Conservation (phyloP, 768 basidiomycete species). For the Royoungia palumana region DNA sequence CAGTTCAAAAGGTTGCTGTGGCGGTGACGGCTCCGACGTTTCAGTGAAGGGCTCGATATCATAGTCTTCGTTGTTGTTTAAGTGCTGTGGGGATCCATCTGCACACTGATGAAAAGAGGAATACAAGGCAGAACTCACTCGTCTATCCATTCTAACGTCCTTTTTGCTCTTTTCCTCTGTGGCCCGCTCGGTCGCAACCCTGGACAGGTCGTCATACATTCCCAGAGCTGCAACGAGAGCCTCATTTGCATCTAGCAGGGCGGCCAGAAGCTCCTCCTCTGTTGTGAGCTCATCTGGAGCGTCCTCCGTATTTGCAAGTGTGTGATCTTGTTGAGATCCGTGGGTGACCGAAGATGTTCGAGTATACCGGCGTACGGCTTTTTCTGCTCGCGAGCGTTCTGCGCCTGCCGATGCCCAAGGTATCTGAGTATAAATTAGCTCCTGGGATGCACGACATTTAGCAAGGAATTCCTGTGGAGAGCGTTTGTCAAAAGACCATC, state of each 20-base stretch:
- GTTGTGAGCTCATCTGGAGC: constrained; percentile 48
- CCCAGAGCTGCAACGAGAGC: constrained; percentile 64
- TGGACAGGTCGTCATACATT: constrained; percentile 75
- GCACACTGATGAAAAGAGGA: constrained; percentile 18
- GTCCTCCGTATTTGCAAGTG: constrained; percentile 30
- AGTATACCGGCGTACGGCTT: constrained; percentile 12
- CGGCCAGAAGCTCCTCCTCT: constrained; percentile 74
- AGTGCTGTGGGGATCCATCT: constrained; percentile 12
- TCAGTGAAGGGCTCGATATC: constrained; percentile 22
- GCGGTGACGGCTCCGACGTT: constrained; percentile 34
- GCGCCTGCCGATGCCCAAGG: constrained; percentile 87
- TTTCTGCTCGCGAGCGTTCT: constrained; percentile 55
- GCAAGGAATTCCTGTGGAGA: constrained; percentile 71
- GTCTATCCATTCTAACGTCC: constrained; percentile 62
- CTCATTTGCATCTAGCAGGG: constrained; percentile 70
- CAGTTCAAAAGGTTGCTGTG: constrained; percentile 32
- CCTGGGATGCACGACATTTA: constrained; percentile 79
- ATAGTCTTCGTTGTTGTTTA: constrained; percentile 26
- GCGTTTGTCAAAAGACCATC: background rate
- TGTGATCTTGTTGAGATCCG: constrained; percentile 20
- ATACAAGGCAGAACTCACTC: constrained; percentile 42
- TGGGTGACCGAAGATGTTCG: constrained; percentile 19
- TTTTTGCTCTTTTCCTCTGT: constrained; percentile 68
- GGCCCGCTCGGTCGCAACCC: constrained; percentile 52
- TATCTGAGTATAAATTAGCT: constrained; percentile 82